Evolutionary conservation across 768 basidiomycete species (phyloP).

Genomic region (Mycena rosella): DNA sequence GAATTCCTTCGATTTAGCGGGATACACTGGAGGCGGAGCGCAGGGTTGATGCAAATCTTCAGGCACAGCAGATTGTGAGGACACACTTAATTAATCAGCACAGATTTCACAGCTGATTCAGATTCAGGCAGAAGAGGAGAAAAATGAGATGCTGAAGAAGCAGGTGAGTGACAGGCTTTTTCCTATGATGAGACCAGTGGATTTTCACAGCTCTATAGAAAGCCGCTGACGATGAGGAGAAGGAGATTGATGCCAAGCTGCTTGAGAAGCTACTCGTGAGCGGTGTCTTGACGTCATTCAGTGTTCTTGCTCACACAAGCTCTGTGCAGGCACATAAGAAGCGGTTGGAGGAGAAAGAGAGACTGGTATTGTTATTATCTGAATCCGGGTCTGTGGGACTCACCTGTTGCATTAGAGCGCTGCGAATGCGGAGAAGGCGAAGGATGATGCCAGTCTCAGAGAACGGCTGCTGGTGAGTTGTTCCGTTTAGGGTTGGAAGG

Average conservation of each 20-base stretch:
- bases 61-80: not conserved
- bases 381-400: not conserved
- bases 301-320: not conserved
- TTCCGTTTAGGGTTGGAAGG: not conserved
- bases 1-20: not conserved
- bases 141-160: too few relatives aligned
- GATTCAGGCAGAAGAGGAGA: too few relatives aligned
- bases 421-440: constrained; percentile 4
- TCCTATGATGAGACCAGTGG: too few relatives aligned
- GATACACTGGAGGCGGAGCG: not conserved
- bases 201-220: not conserved
- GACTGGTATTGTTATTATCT: not conserved
- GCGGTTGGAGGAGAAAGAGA: not conserved
- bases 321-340: not conserved
- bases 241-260: constrained; percentile 7
- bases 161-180: too few relatives aligned
- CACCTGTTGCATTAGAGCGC: not conserved
- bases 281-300: too few relatives aligned
- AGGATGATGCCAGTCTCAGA: not conserved
- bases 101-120: too few relatives aligned
- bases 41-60: constrained; percentile 12
- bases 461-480: not conserved
- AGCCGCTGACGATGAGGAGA: not conserved
- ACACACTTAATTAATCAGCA: too few relatives aligned
- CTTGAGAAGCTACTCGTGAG: constrained; percentile 7